Evolutionary conservation across 805 yeast species (phyloP), one percentile per base, ranked within the genome.

Genomic region (Candida germanica): DNA sequence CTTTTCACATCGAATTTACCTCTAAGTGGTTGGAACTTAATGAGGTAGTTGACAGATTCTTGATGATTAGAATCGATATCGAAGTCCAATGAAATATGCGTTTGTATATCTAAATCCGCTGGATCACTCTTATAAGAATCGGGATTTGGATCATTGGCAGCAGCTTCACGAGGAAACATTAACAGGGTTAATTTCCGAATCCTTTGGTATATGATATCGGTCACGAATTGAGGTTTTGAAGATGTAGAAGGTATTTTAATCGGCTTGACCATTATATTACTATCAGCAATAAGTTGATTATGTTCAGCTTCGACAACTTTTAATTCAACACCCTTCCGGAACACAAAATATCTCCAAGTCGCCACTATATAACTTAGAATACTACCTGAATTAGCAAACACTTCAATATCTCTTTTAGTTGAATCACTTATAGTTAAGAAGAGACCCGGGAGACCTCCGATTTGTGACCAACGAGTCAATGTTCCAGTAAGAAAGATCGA

Each of bases 371-470:
- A 81, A 7, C 56, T 43, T 14, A 63, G 42, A 11, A 64, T 39
- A 25, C 46, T 47, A 33, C 56, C 40, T 20, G 58, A 58, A 38
- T 72, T 66, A 32, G 78, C 74, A 48, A 61, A 71, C 0, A 87
- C 61, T n/a, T 69, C 70, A 25, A 85, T 54, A 5, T 67, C 67
- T 31, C 73, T 71, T 43, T 73, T 69, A 2, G 87, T 88, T 48
- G 87, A 84, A 48, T 87, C 96, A 38, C 86, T 79, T 10, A 84
- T 68, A 0, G 97, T 87, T 33, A 91, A 62, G 32, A 91, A 75
- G 49, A 87, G 62, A 0, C 98, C 98, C 0, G 98, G 97, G 5
- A 91, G 58, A 0, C 98, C 98, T n/a, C 95, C 87, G 2, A 87
- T 62, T n/a, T 81, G 71, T 5, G 72, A 56, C 96, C 96, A 91